Conservation (phyloP, 768 basidiomycete species). For the Amanita inopinata region DNA sequence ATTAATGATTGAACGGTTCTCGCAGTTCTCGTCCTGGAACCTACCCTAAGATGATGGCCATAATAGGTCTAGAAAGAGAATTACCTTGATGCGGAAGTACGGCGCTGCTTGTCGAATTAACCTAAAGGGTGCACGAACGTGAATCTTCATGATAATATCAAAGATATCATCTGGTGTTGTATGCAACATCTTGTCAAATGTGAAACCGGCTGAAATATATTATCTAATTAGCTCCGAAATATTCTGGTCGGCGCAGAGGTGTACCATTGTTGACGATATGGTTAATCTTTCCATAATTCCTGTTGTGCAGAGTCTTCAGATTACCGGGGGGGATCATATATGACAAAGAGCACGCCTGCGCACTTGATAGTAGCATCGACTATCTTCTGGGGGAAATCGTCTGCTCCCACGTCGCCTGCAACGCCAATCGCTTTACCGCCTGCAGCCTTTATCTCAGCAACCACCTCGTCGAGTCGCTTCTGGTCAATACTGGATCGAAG, state of each 20-base stretch:
- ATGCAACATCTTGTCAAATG: slow-evolving; percentile 82
- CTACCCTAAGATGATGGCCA: not conserved
- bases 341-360: slow-evolving; percentile 18
- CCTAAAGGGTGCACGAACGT: slow-evolving; percentile 80
- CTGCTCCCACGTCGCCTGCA: slow-evolving; percentile 72
- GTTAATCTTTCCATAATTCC: slow-evolving; percentile 77
- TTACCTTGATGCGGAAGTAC: slow-evolving; percentile 69
- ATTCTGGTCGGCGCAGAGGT: slow-evolving; percentile 8
- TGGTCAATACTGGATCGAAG: slow-evolving; percentile 53
- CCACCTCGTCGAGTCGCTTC: slow-evolving; percentile 55
- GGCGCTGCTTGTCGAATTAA: slow-evolving; percentile 79
- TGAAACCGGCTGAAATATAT: slow-evolving; percentile 49
- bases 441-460: slow-evolving; percentile 58
- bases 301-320: slow-evolving; percentile 17
- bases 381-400: slow-evolving; percentile 74
- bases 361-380: slow-evolving; percentile 69
- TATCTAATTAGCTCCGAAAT: not conserved
- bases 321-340: not conserved
- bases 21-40: slow-evolving; percentile 39
- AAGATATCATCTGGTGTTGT: slow-evolving; percentile 77
- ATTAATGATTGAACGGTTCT: slow-evolving; percentile 71
- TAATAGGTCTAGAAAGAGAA: not conserved
- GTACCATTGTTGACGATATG: slow-evolving; percentile 77
- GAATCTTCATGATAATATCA: slow-evolving; percentile 76
- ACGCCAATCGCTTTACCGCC: slow-evolving; percentile 72